These are phyloP conservation scores for Penicillium palitans DNA, from an alignment of 2,329 filamentous ascomycete species.

Conservation along the genomic window DNA sequence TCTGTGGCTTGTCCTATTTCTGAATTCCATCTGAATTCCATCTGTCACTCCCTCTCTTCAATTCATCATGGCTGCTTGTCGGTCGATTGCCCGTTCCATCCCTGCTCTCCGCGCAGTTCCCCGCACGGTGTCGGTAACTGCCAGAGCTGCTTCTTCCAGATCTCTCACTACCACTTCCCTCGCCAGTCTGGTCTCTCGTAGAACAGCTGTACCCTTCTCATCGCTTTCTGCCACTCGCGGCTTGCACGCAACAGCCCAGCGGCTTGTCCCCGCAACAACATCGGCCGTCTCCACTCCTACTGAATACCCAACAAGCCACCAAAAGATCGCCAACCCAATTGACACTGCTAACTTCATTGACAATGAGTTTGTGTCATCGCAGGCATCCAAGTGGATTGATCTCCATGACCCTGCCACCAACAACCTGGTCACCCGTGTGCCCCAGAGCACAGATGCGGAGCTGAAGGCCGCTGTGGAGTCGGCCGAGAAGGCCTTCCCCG, in stretches of 20 bases:
- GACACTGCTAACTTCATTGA: constrained; percentile 65
- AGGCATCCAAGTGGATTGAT: constrained; percentile 63
- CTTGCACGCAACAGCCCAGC: constrained; percentile 57
- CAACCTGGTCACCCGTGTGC: constrained; percentile 65
- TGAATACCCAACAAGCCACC: constrained; percentile 58
- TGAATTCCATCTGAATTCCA: not conserved
- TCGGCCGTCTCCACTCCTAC: constrained; percentile 52
- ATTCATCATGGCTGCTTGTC: constrained; percentile 40
- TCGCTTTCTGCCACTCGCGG: constrained; percentile 31
- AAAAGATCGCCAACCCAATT: constrained; percentile 54
- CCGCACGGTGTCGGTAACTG: constrained; percentile 34
- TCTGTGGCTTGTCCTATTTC: not conserved
- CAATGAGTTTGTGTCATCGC: constrained; percentile 61
- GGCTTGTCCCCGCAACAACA: constrained; percentile 52
- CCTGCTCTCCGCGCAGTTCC: constrained; percentile 42
- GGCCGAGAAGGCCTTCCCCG: constrained; percentile 63
- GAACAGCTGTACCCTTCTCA: constrained; percentile 19
- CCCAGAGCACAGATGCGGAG: constrained; percentile 65
- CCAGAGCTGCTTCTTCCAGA: constrained; percentile 29
- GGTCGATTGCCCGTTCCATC: constrained; percentile 39
- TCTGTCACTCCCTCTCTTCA: not conserved
- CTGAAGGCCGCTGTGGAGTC: constrained; percentile 62
- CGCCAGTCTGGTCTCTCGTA: constrained; percentile 19
- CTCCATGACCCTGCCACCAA: constrained; percentile 66
- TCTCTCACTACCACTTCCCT: constrained; percentile 28